These are phyloP conservation scores for Fragaria ananassa DNA, from an alignment of 306 rosid genomes.

Conservation along the genomic window DNA sequence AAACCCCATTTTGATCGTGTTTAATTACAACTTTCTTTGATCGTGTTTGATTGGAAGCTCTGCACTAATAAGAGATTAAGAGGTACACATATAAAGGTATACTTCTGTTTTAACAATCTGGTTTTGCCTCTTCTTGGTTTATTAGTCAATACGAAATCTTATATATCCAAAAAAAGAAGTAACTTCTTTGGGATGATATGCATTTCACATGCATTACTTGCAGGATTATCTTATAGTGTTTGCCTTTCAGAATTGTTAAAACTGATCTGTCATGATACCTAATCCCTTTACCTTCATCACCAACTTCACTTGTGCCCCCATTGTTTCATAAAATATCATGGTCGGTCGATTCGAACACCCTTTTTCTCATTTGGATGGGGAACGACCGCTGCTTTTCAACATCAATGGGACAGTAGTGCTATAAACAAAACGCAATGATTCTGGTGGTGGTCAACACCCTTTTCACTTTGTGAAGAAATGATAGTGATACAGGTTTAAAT, in stretches of 20 bases:
- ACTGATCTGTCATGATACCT: slow-evolving; percentile 2
- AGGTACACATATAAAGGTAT: too few relatives aligned
- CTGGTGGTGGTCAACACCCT: not conserved
- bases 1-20: too few relatives aligned
- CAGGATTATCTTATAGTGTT: not conserved
- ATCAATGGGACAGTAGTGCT: not conserved
- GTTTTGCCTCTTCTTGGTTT: too few relatives aligned
- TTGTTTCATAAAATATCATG: not conserved
- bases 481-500: not conserved
- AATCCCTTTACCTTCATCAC: not conserved
- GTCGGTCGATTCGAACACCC: not conserved
- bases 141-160: too few relatives aligned
- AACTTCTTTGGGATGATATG: not conserved
- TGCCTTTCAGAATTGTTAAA: not conserved
- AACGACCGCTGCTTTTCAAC: not conserved
- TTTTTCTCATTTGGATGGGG: not conserved
- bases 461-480: not conserved
- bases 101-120: too few relatives aligned
- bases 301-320: not conserved
- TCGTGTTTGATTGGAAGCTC: too few relatives aligned
- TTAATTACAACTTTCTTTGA: too few relatives aligned
- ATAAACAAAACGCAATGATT: not conserved
- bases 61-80: too few relatives aligned
- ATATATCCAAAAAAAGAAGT: too few relatives aligned
- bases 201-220: not conserved